A percentile compares a stretch with the other conserved stretches of the same genome.
phyloP scores from a whole-genome alignment of 495 filamentous ascomycete genomes.

The Aspergillus nidulans region DNA sequence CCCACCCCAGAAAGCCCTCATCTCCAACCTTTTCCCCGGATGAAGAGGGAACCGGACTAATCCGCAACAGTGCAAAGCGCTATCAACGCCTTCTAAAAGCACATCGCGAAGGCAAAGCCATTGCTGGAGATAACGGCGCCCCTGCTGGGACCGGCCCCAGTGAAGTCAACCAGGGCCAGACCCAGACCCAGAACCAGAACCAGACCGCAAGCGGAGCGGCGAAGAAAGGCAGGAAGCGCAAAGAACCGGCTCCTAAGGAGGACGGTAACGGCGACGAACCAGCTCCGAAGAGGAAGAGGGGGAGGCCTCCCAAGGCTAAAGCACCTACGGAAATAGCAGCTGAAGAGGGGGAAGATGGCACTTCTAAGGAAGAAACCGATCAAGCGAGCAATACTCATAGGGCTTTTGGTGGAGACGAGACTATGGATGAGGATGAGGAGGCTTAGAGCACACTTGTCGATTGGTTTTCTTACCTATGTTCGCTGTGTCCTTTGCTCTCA shows the following conservation, averaged over 20 bases:
- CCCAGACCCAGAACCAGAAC: background rate
- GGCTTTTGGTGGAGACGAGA: background rate
- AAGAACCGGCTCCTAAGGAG: background rate
- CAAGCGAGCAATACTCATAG: background rate
- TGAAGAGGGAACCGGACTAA: background rate
- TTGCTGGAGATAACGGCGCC: background rate
- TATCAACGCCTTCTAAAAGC: constrained; percentile 59
- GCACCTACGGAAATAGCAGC: background rate
- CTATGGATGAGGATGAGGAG: background rate
- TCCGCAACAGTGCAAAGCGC: constrained; percentile 50
- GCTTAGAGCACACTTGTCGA: too few species aligned
- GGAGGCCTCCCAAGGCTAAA: background rate
- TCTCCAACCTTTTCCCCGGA: constrained; percentile 4
- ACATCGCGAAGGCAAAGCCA: background rate
- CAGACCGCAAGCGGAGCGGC: background rate
- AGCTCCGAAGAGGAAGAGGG: background rate
- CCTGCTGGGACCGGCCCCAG: too few species aligned
- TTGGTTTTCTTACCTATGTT: too few species aligned
- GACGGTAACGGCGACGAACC: too few species aligned
- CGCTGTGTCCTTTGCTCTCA: too few species aligned
- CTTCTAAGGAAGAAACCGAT: background rate
- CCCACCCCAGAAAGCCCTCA: background rate
- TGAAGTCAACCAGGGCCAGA: background rate
- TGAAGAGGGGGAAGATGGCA: background rate
- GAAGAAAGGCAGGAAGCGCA: background rate